phyloP scores from a whole-genome alignment of 305 asterid genomes.

The Solanum aculeatissimum region DNA sequence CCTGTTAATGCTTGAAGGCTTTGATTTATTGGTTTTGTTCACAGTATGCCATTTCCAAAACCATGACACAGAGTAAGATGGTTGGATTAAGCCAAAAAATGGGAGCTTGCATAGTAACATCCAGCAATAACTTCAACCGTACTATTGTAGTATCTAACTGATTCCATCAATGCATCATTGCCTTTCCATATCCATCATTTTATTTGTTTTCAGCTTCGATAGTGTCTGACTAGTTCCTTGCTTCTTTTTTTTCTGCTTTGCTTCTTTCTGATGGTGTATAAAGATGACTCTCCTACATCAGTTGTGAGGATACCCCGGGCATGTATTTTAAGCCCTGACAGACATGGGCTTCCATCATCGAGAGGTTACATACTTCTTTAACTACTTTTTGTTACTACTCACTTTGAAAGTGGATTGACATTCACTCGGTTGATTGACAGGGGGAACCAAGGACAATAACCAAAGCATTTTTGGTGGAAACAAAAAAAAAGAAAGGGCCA shows the following conservation, averaged over 20 bases:
- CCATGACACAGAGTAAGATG: neutral
- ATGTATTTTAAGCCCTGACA: constrained; percentile 29
- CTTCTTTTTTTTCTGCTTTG: neutral
- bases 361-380: neutral
- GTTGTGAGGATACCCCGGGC: constrained; percentile 39
- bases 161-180: neutral
- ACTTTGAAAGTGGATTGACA: neutral
- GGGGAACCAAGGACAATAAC: constrained; percentile 18
- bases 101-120: neutral
- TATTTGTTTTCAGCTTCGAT: neutral
- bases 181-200: neutral
- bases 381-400: neutral
- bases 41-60: neutral
- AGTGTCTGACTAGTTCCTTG: neutral
- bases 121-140: neutral
- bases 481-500: constrained; percentile 30
- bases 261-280: constrained; percentile 3
- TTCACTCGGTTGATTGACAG: constrained; percentile 5
- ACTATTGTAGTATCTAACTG: neutral
- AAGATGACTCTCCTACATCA: constrained; percentile 58
- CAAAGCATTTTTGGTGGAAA: constrained; percentile 20
- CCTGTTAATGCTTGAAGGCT: neutral
- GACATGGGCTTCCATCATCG: neutral
- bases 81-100: neutral
- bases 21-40: neutral